Percentiles rank a stretch among this genome's conserved stretches.
phyloP scores from a whole-genome alignment of 2,329 filamentous ascomycete species.

The Pestalotiopsis sp. region DNA sequence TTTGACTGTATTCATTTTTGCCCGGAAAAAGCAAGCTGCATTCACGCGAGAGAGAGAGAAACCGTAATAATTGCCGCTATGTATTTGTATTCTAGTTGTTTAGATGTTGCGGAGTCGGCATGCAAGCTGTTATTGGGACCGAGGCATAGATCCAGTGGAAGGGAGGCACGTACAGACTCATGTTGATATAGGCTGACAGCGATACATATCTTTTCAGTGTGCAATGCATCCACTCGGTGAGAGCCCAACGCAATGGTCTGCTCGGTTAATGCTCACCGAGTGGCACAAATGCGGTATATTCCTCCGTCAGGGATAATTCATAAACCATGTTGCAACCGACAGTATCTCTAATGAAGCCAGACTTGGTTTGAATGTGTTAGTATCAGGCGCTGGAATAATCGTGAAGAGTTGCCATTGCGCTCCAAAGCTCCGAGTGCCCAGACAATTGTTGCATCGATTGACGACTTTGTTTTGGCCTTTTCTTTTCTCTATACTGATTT shows the following conservation, averaged over 20 bases:
- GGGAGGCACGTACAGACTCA: no score
- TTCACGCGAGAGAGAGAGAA: no score
- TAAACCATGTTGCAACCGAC: not conserved
- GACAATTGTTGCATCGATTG: no score
- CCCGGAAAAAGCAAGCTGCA: no score
- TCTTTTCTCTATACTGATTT: not conserved
- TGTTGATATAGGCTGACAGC: not conserved
- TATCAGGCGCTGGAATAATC: not conserved
- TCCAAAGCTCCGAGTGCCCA: not conserved
- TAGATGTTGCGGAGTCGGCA: not conserved
- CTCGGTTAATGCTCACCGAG: slow-evolving; percentile 3
- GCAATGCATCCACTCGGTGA: slow-evolving; percentile 1
- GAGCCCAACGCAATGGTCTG: not conserved
- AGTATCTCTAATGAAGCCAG: not conserved
- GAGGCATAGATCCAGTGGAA: no score
- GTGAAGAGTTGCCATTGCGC: not conserved
- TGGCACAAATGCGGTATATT: not conserved
- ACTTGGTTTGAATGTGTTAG: not conserved
- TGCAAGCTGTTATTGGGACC: no score
- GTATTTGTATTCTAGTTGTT: no score
- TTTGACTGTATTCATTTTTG: no score
- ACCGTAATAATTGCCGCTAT: no score
- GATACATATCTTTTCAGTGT: not conserved
- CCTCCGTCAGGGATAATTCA: not conserved
- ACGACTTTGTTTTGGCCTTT: not conserved